A percentile compares a stretch with the other conserved stretches of the same genome.
These are phyloP conservation scores for Glycine latifolia DNA, from an alignment of 306 rosid genomes.

Conservation along the genomic window DNA sequence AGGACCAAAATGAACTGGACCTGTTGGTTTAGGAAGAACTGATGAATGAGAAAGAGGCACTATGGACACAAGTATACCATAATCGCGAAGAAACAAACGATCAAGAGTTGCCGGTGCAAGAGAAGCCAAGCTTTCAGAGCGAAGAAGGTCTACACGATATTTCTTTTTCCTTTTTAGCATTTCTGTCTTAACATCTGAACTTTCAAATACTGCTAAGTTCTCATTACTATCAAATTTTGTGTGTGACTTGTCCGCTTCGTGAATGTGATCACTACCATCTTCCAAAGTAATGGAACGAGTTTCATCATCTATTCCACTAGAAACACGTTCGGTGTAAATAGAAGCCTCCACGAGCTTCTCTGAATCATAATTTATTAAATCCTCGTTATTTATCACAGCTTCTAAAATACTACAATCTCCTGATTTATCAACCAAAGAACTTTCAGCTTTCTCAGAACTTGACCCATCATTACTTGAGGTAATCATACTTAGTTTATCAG, in stretches of 20 bases:
- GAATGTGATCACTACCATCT: constrained; percentile 51
- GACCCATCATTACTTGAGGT: constrained; percentile 60
- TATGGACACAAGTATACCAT: constrained; percentile 87
- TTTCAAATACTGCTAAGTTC: constrained; percentile 58
- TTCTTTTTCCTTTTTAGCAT: constrained; percentile 64
- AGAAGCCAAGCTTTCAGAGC: constrained; percentile 97
- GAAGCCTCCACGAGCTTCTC: constrained; percentile 54
- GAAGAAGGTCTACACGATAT: constrained; percentile 88
- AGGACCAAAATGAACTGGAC: constrained; percentile 96
- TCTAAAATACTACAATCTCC: constrained; percentile 46
- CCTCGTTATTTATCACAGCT: constrained; percentile 46
- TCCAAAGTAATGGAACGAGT: constrained; percentile 47
- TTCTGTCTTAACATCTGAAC: constrained; percentile 67
- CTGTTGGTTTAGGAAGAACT: constrained; percentile 82
- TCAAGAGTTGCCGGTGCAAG: constrained; percentile 86
- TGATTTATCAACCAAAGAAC: constrained; percentile 53
- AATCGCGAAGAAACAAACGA: constrained; percentile 91
- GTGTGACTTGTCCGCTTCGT: constrained; percentile 53
- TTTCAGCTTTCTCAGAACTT: constrained; percentile 55
- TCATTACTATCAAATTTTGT: constrained; percentile 50
- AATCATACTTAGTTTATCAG: constrained; percentile 49
- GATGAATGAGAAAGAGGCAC: constrained; percentile 92
- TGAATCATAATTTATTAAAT: constrained; percentile 47
- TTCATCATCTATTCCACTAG: constrained; percentile 53
- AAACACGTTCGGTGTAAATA: constrained; percentile 53